Conservation (phyloP, 2,329 filamentous ascomycete species). For the Fusarium transvaalense region DNA sequence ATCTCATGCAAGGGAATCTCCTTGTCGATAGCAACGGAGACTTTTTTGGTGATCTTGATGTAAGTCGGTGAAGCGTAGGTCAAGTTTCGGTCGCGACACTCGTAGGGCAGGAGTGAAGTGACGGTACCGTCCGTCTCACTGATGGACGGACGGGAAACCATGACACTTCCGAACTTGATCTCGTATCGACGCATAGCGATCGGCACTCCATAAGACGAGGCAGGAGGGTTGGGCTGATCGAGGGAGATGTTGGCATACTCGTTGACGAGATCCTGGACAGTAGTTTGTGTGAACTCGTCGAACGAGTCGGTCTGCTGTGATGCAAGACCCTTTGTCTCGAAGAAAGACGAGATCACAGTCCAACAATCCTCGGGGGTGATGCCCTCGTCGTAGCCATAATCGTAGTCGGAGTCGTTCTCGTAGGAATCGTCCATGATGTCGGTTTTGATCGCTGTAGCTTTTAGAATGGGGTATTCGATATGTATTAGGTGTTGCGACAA, state of each 20-base stretch:
- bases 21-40: constrained; percentile 84
- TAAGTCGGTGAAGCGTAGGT: constrained; percentile 95
- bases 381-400: constrained; percentile 75
- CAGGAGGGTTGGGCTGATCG: constrained; percentile 90
- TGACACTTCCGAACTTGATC: constrained; percentile 91
- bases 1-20: constrained; percentile 75
- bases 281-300: constrained; percentile 94
- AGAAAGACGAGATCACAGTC: constrained; percentile 97
- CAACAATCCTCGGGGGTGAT: constrained; percentile 99
- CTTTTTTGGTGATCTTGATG: constrained; percentile 86
- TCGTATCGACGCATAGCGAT: constrained; percentile 93
- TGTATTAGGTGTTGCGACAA: constrained; percentile 14
- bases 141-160: constrained; percentile 89
- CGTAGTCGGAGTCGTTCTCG: constrained; percentile 72
- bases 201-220: constrained; percentile 78
- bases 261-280: constrained; percentile 93
- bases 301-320: constrained; percentile 99
- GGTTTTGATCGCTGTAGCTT: constrained; percentile 4
- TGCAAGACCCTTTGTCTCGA: constrained; percentile 93
- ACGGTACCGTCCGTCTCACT: constrained; percentile 94
- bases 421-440: constrained; percentile 65
- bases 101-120: constrained; percentile 88
- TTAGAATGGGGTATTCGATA: constrained; percentile 1
- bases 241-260: constrained; percentile 94
- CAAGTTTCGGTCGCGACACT: constrained; percentile 93